Evolutionary conservation across 1,284 basidiomycete genomes (phyloP).

Genomic region (Vanrija sp.): DNA sequence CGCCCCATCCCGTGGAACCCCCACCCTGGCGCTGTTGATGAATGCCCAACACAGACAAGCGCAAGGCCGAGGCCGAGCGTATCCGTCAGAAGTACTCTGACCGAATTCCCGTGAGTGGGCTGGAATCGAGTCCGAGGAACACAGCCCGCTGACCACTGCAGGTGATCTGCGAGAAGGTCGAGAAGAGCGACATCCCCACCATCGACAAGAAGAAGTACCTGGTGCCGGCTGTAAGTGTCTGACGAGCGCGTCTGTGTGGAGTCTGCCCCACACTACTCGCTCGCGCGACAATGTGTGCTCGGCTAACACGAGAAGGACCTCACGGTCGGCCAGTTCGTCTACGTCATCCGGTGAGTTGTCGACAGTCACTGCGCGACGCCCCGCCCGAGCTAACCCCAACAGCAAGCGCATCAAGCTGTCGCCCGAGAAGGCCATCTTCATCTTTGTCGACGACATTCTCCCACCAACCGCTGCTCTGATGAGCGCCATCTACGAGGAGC

Average conservation of each 20-base stretch:
- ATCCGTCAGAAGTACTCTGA: slow-evolving; percentile 98
- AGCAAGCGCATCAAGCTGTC: slow-evolving; percentile 99
- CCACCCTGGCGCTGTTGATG: not conserved
- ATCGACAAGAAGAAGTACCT: slow-evolving; percentile 99
- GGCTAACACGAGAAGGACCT: slow-evolving; percentile 63
- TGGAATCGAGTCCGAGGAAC: not conserved
- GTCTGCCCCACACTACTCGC: too few species aligned
- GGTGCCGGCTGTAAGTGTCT: slow-evolving; percentile 73
- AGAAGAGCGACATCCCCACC: slow-evolving; percentile 96
- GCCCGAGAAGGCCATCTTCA: slow-evolving; percentile 99
- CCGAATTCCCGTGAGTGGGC: slow-evolving; percentile 80
- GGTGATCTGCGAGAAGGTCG: slow-evolving; percentile 99
- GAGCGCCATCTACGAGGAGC: slow-evolving; percentile 99
- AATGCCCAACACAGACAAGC: slow-evolving; percentile 67
- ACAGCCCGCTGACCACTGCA: slow-evolving; percentile 40
- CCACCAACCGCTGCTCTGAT: slow-evolving; percentile 97
- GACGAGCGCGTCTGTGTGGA: not conserved
- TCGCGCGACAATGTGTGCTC: not conserved
- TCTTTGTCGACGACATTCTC: slow-evolving; percentile 97
- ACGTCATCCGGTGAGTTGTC: slow-evolving; percentile 70
- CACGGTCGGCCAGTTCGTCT: slow-evolving; percentile 98
- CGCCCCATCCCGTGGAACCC: not conserved
- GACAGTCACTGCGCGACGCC: not conserved
- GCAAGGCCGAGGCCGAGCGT: slow-evolving; percentile 89
- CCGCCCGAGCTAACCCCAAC: slow-evolving; percentile 6